Base-by-base conservation (phyloP, 257 asterid genomes). In the Scutellaria barbata region DNA sequence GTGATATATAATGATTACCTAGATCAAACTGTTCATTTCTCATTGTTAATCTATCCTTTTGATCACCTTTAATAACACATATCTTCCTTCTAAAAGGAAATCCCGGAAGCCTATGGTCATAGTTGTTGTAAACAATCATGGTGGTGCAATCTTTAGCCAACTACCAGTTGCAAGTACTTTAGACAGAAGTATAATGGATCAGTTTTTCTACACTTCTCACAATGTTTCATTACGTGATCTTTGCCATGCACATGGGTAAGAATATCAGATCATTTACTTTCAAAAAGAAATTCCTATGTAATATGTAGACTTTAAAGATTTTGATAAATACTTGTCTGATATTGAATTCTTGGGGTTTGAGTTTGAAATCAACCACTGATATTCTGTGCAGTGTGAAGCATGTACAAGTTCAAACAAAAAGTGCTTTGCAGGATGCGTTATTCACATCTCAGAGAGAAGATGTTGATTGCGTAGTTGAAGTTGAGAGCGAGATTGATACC, bases 101-200 rank as follows among this genome's bases (percentile, higher is more conserved):
- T 62, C 58, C 10, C 89, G 98, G 72, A 95, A 88, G 84, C 98
- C 99, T 0, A 81, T 95, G 85, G 85, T 85, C 79, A 82, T 95
- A 77, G 78, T 92, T 63, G 98, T 95, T 66, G 81, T 89, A 42
- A 95, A 95, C 90, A 95, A 95, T 78, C 93, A 74, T 42, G 99
- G 99, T 69, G 99, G 99, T 51, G 99, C 96, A 66, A 95, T 95
- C 77, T 95, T 95, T 82, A 95, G 98, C 77, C 95, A 92, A 64
- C 96, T 95, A 18, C 98, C 98, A 20, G 83, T 88, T 75, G 97
- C 98, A 60, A 80, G 68, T 66, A 76, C 82, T 41, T 80, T 85
- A 9, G 86, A 82, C 45, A 83, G 82, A 72, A 88, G 81, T 53
- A 83, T 89, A 67, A 45, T 95, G 78, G 92, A 92, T 66, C 87